A percentile compares a stretch with the other conserved stretches of the same genome.
Evolutionary conservation across 495 filamentous ascomycete species (phyloP).

Genomic region (Penicillium angulare): DNA sequence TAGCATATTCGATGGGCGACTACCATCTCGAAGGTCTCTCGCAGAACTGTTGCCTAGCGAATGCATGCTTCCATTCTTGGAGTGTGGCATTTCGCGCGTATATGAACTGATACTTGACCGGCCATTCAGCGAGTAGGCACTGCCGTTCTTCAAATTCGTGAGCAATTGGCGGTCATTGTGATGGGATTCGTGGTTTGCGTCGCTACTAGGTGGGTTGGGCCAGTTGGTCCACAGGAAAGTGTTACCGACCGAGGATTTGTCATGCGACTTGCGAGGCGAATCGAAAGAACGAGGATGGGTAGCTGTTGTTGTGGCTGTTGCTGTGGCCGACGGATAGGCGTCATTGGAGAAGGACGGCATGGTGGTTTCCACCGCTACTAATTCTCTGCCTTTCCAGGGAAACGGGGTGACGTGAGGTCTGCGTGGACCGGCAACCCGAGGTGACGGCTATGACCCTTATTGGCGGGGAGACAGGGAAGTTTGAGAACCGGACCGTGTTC

Average conservation of each 20-base stretch:
- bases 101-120: slow-evolving; percentile 50
- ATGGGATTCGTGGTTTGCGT: slow-evolving; percentile 34
- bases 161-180: slow-evolving; percentile 38
- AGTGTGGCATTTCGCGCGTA: slow-evolving; percentile 46
- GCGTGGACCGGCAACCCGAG: slow-evolving; percentile 29
- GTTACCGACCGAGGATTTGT: slow-evolving; percentile 48
- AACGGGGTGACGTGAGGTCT: slow-evolving; percentile 34
- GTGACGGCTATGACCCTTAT: slow-evolving; percentile 26
- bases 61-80: slow-evolving; percentile 52
- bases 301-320: slow-evolving; percentile 30
- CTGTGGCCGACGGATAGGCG: slow-evolving; percentile 26
- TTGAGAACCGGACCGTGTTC: slow-evolving; percentile 23
- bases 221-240: slow-evolving; percentile 50
- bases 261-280: slow-evolving; percentile 39
- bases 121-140: slow-evolving; percentile 47
- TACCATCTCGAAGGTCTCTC: slow-evolving; percentile 40
- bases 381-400: not conserved
- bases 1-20: slow-evolving; percentile 36
- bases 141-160: slow-evolving; percentile 40
- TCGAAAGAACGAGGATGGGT: slow-evolving; percentile 42
- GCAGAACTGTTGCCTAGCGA: slow-evolving; percentile 48
- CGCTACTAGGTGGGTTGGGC: slow-evolving; percentile 33
- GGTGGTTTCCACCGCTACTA: slow-evolving; percentile 7
- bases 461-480: slow-evolving; percentile 18
- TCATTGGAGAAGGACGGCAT: slow-evolving; percentile 49